phyloP scores from a whole-genome alignment of 2,329 filamentous ascomycete genomes.

The Helminthosporium solani region DNA sequence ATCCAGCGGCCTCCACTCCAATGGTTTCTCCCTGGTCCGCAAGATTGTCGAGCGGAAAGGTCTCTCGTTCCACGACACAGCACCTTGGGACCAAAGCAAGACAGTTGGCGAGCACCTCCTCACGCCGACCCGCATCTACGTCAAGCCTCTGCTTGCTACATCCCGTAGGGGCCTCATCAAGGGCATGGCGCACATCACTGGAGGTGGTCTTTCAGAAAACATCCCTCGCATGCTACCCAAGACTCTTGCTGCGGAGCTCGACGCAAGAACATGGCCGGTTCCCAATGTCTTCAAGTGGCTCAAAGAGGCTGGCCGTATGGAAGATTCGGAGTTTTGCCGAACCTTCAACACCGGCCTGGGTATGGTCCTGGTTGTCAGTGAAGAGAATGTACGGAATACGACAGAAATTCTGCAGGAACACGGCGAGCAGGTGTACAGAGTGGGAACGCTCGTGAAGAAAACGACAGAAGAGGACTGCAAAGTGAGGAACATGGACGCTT shows the following conservation, averaged over 20 bases:
- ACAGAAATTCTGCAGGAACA: conserved; percentile 60
- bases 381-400: conserved; percentile 62
- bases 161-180: conserved; percentile 67
- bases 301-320: conserved; percentile 70
- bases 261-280: conserved; percentile 72
- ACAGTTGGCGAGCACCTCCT: conserved; percentile 76
- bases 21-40: conserved; percentile 95
- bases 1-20: conserved; percentile 89
- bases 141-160: conserved; percentile 73
- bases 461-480: conserved; percentile 58
- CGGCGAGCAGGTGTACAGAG: conserved; percentile 74
- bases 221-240: conserved; percentile 88
- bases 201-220: conserved; percentile 89
- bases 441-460: conserved; percentile 70
- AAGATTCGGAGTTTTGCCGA: conserved; percentile 76
- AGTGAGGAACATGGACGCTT: conserved; percentile 60
- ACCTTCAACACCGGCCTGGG: conserved; percentile 95
- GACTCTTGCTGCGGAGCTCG: conserved; percentile 75
- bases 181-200: conserved; percentile 95
- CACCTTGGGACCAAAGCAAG: conserved; percentile 70
- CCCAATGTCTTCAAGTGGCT: conserved; percentile 86
- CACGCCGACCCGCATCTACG: conserved; percentile 91
- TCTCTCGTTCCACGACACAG: conserved; percentile 68
- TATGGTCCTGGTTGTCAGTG: conserved; percentile 83
- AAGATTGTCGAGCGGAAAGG: conserved; percentile 76